Evolutionary conservation across 352 stramenopile species (phyloP).

Genomic region (Phytopythium vexans): DNA sequence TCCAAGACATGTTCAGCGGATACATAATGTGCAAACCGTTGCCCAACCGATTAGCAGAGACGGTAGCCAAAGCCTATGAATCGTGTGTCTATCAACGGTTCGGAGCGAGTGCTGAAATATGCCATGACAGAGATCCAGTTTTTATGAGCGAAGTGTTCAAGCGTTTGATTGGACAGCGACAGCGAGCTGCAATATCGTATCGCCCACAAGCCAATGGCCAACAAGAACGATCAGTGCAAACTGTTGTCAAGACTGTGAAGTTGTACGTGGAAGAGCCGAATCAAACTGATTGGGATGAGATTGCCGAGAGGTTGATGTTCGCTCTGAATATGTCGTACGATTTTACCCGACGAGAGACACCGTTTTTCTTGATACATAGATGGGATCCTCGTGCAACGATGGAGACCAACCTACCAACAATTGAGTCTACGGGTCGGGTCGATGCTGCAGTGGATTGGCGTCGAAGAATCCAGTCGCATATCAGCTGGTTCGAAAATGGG

Average conservation of each 20-base stretch:
- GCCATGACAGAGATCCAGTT: conserved; percentile 16
- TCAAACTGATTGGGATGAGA: conserved; percentile 29
- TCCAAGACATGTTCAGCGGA: conserved; percentile 12
- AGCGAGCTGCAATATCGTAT: conserved; percentile 26
- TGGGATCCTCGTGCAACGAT: too few species aligned
- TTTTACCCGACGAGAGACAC: too few species aligned
- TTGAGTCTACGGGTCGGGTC: too few species aligned
- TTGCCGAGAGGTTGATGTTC: conserved; percentile 21
- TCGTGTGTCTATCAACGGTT: conserved; percentile 17
- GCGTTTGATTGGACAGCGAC: conserved; percentile 13
- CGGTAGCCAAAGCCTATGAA: conserved; percentile 20
- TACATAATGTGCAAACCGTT: conserved; percentile 25
- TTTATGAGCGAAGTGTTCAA: conserved; percentile 33
- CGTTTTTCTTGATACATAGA: conserved; percentile 10
- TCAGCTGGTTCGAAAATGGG: too few species aligned
- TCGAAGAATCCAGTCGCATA: too few species aligned
- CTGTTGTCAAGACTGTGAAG: conserved; percentile 15
- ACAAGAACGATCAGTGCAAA: conserved; percentile 27
- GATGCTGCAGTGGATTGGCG: too few species aligned
- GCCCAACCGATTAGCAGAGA: conserved; percentile 4
- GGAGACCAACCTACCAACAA: too few species aligned
- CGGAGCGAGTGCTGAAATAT: conserved; percentile 15
- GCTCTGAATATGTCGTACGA: conserved; percentile 16
- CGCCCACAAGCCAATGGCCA: conserved; percentile 29
- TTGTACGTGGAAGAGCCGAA: conserved; percentile 14